Conservation (phyloP, 140 eudicot genomes). For the Anethum foeniculum region DNA sequence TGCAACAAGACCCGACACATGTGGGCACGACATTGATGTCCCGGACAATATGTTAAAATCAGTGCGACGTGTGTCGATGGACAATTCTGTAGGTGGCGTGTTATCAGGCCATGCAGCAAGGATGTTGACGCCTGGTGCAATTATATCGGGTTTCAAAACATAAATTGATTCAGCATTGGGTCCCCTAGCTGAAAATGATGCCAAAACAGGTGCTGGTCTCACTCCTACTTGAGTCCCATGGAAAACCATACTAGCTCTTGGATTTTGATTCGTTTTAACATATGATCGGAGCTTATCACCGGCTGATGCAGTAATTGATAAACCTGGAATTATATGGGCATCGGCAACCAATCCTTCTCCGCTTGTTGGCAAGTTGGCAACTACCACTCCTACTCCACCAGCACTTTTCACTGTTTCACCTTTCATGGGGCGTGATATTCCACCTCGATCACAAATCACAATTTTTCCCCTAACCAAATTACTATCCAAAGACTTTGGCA, state of each 20-base stretch:
- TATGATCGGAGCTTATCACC: constrained; percentile 28
- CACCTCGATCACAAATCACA: constrained; percentile 62
- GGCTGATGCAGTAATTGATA: constrained; percentile 42
- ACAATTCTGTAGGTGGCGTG: constrained; percentile 40
- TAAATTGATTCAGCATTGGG: constrained; percentile 46
- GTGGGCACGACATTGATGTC: constrained; percentile 96
- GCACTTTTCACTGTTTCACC: constrained; percentile 56
- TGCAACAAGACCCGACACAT: constrained; percentile 70
- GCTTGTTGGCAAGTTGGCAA: constrained; percentile 45
- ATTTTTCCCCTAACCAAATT: constrained; percentile 56
- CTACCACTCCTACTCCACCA: constrained; percentile 68
- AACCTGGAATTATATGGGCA: constrained; percentile 55
- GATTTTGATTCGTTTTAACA: constrained; percentile 22
- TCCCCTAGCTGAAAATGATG: constrained; percentile 73
- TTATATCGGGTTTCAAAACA: constrained; percentile 67
- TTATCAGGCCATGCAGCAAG: constrained; percentile 77
- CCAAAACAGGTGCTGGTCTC: constrained; percentile 69
- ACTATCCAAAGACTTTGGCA: constrained; percentile 42
- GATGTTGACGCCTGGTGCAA: constrained; percentile 93
- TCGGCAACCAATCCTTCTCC: constrained; percentile 71
- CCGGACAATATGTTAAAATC: constrained; percentile 73
- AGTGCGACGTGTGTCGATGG: constrained; percentile 40
- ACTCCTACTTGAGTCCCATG: constrained; percentile 50
- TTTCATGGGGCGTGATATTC: constrained; percentile 38
- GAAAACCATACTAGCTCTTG: constrained; percentile 44